Conservation (phyloP, 1,139 yeast genomes). For the Zhuliangozyma blackwelliae region DNA sequence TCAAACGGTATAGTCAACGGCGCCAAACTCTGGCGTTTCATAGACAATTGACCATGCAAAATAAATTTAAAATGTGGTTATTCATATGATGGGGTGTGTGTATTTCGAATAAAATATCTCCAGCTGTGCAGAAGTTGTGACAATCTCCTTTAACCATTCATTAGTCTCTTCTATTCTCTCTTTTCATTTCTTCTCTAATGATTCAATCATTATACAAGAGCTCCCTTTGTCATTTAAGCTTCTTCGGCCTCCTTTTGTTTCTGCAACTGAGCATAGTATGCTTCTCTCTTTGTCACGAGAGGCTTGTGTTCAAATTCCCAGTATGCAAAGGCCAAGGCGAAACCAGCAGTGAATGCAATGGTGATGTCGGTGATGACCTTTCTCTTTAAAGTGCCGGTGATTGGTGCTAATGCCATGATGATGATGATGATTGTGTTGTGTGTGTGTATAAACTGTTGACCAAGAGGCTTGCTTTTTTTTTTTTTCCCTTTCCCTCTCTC, state of each 20-base stretch:
- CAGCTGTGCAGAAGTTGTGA: no score
- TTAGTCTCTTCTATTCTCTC: no score
- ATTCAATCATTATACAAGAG: not conserved
- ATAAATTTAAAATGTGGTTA: no score
- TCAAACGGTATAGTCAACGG: constrained; percentile 57
- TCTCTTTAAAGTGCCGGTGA: constrained; percentile 79
- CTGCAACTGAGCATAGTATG: constrained; percentile 72
- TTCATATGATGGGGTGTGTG: no score
- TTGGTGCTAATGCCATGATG: constrained; percentile 84
- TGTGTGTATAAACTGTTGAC: no score
- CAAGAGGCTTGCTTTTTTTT: constrained; percentile 1
- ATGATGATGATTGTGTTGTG: not conserved
- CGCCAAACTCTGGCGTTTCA: constrained; percentile 22
- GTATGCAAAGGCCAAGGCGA: constrained; percentile 29
- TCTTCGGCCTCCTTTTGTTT: constrained; percentile 72
- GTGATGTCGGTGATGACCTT: constrained; percentile 77
- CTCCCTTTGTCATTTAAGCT: constrained; percentile 14
- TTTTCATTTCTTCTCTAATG: no score
- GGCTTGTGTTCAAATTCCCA: constrained; percentile 59
- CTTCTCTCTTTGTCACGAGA: constrained; percentile 71
- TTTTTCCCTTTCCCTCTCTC: constrained; percentile 12
- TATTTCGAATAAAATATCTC: no score
- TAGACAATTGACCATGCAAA: constrained; percentile 1
- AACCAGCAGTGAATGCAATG: constrained; percentile 54
- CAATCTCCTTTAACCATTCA: no score